Evolutionary conservation across 2,329 filamentous ascomycete genomes (phyloP).

Genomic region (Cytospora chrysosperma): DNA sequence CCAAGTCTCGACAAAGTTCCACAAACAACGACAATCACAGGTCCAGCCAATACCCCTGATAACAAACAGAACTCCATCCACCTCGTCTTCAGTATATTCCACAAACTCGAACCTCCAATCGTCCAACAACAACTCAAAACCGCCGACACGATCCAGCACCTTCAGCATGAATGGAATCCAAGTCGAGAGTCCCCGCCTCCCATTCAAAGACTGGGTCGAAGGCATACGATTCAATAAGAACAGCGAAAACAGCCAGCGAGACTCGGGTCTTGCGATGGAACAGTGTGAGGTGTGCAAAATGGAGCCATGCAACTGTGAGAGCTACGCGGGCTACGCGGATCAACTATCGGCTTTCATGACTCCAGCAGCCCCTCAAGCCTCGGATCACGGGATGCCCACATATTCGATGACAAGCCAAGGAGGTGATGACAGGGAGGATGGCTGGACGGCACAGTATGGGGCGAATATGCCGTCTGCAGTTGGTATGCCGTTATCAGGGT

Average conservation of each 20-base stretch:
- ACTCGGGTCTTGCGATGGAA: conserved; percentile 20
- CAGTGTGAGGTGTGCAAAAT: conserved; percentile 20
- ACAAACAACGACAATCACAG: conserved; percentile 8
- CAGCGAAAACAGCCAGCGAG: conserved; percentile 10
- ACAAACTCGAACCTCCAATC: not conserved
- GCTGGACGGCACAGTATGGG: conserved; percentile 17
- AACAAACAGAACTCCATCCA: conserved; percentile 14
- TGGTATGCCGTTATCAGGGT: not conserved
- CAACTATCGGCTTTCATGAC: conserved; percentile 24
- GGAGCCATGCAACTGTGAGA: conserved; percentile 20
- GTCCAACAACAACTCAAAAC: not conserved
- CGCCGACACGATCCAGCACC: conserved; percentile 18
- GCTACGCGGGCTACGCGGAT: conserved; percentile 21
- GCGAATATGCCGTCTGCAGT: not conserved
- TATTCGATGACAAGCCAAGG: not conserved
- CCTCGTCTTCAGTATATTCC: conserved; percentile 21
- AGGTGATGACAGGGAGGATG: conserved; percentile 8
- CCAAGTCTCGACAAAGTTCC: conserved; percentile 3
- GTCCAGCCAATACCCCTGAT: not conserved
- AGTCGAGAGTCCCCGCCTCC: conserved; percentile 23
- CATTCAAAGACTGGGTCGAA: conserved; percentile 24
- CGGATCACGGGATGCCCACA: not conserved
- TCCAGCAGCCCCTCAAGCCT: not conserved
- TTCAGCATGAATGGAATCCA: conserved; percentile 15
- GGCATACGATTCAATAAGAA: conserved; percentile 16